These are phyloP conservation scores for Hemileccinum rubropunctum DNA, from an alignment of 768 basidiomycete genomes.

Conservation along the genomic window DNA sequence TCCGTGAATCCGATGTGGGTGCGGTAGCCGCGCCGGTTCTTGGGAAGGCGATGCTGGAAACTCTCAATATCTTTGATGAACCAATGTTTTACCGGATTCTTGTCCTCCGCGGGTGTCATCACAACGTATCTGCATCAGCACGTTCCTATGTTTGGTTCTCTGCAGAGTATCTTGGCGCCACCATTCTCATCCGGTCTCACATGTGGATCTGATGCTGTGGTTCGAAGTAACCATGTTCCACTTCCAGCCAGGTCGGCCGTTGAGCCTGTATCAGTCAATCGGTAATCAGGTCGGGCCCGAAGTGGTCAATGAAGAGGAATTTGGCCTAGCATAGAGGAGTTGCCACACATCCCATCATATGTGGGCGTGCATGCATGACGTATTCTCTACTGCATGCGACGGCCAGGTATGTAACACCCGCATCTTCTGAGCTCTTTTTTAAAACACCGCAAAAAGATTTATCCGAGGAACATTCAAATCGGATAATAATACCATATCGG, in stretches of 20 bases:
- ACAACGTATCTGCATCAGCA: not conserved
- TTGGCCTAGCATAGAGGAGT: not conserved
- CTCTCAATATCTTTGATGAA: not conserved
- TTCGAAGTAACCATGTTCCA: not conserved
- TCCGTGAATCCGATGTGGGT: not conserved
- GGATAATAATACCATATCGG: not conserved
- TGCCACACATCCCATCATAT: not conserved
- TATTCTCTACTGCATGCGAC: not conserved
- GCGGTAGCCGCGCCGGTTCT: not conserved
- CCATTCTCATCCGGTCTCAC: not conserved
- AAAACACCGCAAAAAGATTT: slow-evolving; percentile 1
- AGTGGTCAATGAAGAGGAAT: not conserved
- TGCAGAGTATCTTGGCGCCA: not conserved
- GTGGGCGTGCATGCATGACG: slow-evolving; percentile 2
- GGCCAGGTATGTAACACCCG: not conserved
- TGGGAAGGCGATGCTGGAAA: not conserved
- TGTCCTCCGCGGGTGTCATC: no score
- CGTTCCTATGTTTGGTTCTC: not conserved
- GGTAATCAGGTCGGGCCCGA: slow-evolving; percentile 8
- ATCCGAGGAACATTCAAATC: slow-evolving; percentile 8
- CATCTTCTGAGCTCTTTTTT: not conserved
- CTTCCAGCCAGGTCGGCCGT: not conserved
- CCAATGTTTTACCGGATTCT: not conserved
- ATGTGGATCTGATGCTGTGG: not conserved
- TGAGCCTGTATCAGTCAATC: not conserved